Conservation (phyloP, 768 basidiomycete genomes). For the Pisolithus sp. region DNA sequence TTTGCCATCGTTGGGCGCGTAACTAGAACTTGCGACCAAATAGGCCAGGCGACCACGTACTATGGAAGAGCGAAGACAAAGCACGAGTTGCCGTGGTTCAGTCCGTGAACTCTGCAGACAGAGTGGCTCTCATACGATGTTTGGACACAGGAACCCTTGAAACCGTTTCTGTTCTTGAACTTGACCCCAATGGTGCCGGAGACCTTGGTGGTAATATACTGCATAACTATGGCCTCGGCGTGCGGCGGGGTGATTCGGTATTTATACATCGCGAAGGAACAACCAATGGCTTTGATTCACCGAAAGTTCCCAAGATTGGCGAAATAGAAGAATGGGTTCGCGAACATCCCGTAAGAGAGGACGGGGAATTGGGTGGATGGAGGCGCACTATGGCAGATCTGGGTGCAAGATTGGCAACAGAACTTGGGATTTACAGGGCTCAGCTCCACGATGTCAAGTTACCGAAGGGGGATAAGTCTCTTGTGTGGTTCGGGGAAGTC, state of each 20-base stretch:
- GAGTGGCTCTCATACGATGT: slow-evolving; percentile 64
- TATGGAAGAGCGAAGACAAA: slow-evolving; percentile 74
- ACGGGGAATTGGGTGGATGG: slow-evolving; percentile 61
- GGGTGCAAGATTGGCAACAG: slow-evolving; percentile 49
- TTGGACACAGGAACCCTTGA: slow-evolving; percentile 49
- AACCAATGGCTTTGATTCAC: slow-evolving; percentile 66
- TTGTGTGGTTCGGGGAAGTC: slow-evolving; percentile 88
- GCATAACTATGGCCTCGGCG: slow-evolving; percentile 61
- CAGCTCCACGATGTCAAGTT: slow-evolving; percentile 39
- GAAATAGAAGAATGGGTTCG: slow-evolving; percentile 78
- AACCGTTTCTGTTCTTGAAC: slow-evolving; percentile 76
- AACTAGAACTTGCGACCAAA: slow-evolving; percentile 6
- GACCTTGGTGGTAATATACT: slow-evolving; percentile 41
- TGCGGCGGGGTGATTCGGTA: slow-evolving; percentile 78
- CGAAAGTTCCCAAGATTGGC: slow-evolving; percentile 77
- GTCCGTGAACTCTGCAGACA: slow-evolving; percentile 61
- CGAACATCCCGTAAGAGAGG: slow-evolving; percentile 43
- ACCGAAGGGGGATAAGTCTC: slow-evolving; percentile 34
- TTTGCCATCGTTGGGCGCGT: neutral
- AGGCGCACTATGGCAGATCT: slow-evolving; percentile 65
- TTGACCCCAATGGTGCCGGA: slow-evolving; percentile 75
- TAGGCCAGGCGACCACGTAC: slow-evolving; percentile 88
- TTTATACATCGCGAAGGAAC: slow-evolving; percentile 65
- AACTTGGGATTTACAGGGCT: slow-evolving; percentile 33
- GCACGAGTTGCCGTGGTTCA: slow-evolving; percentile 70